Conservation (phyloP, 2,329 filamentous ascomycete genomes). For the Pseudocercospora ulei region DNA sequence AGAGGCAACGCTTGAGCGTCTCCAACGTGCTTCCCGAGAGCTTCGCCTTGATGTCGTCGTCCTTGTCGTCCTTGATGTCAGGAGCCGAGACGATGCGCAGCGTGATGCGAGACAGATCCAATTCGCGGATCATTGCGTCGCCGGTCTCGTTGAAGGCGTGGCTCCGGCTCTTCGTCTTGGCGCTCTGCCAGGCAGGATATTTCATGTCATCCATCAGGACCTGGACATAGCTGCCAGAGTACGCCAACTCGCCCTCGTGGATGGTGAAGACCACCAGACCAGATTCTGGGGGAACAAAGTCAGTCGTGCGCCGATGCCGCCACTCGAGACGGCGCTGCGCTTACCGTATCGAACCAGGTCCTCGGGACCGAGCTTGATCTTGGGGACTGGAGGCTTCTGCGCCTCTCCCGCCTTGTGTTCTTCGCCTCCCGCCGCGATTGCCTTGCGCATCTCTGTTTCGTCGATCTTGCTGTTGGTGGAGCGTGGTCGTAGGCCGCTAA, state of each 20-base stretch:
- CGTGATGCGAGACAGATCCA: constrained; percentile 92
- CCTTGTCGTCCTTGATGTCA: constrained; percentile 58
- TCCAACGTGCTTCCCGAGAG: constrained; percentile 76
- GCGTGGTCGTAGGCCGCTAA: constrained; percentile 35
- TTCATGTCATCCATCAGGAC: constrained; percentile 90
- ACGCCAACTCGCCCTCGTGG: constrained; percentile 74
- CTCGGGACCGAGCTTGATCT: constrained; percentile 66
- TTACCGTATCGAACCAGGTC: constrained; percentile 69
- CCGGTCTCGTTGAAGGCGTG: constrained; percentile 81
- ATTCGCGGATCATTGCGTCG: constrained; percentile 88
- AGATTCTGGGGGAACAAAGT: constrained; percentile 53
- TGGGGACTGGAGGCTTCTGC: constrained; percentile 53
- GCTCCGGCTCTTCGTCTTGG: constrained; percentile 58
- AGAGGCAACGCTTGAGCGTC: constrained; percentile 70
- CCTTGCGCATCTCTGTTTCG: constrained; percentile 38
- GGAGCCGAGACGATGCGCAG: constrained; percentile 73
- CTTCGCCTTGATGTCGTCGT: constrained; percentile 69
- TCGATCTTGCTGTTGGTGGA: constrained; percentile 27
- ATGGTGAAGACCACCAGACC: constrained; percentile 91
- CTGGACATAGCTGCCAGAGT: constrained; percentile 67
- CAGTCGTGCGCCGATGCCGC: constrained; percentile 29
- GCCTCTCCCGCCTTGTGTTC: constrained; percentile 38
- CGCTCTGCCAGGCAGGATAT: constrained; percentile 77
- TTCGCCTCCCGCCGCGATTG: constrained; percentile 42
- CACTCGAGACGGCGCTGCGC: constrained; percentile 23